Percentiles rank a stretch among this genome's conserved stretches.
Conservation (phyloP, 1,284 basidiomycete species). For the Austroboletus niveus region DNA sequence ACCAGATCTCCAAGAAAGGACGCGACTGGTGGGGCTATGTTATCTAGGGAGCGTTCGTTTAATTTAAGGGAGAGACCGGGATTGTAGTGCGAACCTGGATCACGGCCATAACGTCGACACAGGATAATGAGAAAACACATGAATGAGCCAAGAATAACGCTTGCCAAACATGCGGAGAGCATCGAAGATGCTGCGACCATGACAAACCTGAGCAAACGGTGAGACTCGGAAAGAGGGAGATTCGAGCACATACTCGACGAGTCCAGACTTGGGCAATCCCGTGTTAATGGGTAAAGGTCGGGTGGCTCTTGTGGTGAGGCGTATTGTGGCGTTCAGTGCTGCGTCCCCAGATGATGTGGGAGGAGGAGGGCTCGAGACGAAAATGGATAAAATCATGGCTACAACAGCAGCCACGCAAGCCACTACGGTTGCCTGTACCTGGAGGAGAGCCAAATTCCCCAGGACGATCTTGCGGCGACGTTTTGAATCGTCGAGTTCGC, state of each 20-base stretch:
- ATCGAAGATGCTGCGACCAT: slow-evolving; percentile 90
- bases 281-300: slow-evolving; percentile 29
- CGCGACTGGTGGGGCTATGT: slow-evolving; percentile 93
- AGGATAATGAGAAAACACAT: slow-evolving; percentile 87
- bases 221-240: slow-evolving; percentile 7
- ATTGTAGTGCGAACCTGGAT: slow-evolving; percentile 66
- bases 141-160: slow-evolving; percentile 84
- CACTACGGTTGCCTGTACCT: slow-evolving; percentile 91
- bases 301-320: slow-evolving; percentile 26
- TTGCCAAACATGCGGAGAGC: slow-evolving; percentile 82
- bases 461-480: slow-evolving; percentile 69
- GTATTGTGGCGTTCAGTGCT: slow-evolving; percentile 9
- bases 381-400: slow-evolving; percentile 70
- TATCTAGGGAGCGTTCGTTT: slow-evolving; percentile 53
- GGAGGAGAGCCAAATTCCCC: slow-evolving; percentile 86
- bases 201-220: slow-evolving; percentile 52
- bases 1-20: slow-evolving; percentile 91
- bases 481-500: slow-evolving; percentile 77
- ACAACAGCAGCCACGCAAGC: slow-evolving; percentile 84
- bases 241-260: slow-evolving; percentile 47
- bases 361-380: slow-evolving; percentile 45
- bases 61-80: neutral
- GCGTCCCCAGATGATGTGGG: slow-evolving; percentile 11
- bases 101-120: slow-evolving; percentile 72
- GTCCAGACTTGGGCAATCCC: slow-evolving; percentile 42